Evolutionary conservation across 306 rosid species (phyloP), one percentile per base, ranked within the genome.

Genomic region (Urtica urens): DNA sequence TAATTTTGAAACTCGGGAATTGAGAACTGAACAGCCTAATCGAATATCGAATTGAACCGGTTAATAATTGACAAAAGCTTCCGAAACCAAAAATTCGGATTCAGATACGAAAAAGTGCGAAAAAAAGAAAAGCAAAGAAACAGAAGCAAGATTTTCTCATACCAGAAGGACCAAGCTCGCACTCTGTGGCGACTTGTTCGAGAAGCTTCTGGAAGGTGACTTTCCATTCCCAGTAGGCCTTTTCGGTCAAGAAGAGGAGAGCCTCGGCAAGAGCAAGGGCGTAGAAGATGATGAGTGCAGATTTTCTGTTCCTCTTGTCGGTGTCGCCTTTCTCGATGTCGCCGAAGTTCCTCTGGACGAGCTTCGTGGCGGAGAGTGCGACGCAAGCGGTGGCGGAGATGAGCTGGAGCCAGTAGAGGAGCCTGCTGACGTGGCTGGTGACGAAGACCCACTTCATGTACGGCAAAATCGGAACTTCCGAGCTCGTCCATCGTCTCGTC

Each of bases 351-450:
- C 29, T 87, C 58, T 40, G 67, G 46, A 77, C 57, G 51, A 92
- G 82, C 73, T 75, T 92, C 69, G 55, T 67, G 4, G 43, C 55
- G 1, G 99, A 92, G 33, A 92, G 94, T 53, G 58, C 81, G 10
- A 82, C 79, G 22, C 99, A 82, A 54, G 87, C 85, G 23, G 65
- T 66, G 23, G 99, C 99, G 50, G 99, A 92, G 14, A 92, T 54
- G 26, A 92, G 78, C 67, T 85, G 99, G 42, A 85, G 96, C 96
- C 99, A 92, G 72, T 77, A 82, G 23, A 92, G 73, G 73, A 92
- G 38, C 80, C 61, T 85, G 34, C 99, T 85, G 56, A 92, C 59
- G 58, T 92, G 66, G 29, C 73, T 73, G 2, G 96, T 62, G 12
- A 67, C 55, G 66, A 79, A 92, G 61, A 79, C 63, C 95, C 90